Evolutionary conservation across 495 filamentous ascomycete genomes (phyloP).

Genomic region (Trichoderma orchidacearum): DNA sequence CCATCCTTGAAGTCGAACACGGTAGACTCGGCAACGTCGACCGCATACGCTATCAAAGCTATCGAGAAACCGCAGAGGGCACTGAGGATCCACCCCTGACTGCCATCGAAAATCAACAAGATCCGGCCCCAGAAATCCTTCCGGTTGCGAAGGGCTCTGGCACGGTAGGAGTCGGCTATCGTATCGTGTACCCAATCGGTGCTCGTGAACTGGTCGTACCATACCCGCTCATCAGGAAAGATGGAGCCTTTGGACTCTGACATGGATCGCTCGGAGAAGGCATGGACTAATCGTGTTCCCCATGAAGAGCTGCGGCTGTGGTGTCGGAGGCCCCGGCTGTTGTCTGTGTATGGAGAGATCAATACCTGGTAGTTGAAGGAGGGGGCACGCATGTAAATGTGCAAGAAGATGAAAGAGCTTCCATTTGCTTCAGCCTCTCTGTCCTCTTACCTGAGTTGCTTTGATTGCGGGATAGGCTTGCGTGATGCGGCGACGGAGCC

Average conservation of each 20-base stretch:
- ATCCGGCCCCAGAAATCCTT: slow-evolving; percentile 77
- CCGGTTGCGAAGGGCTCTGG: slow-evolving; percentile 65
- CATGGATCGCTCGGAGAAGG: slow-evolving; percentile 32
- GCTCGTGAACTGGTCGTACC: slow-evolving; percentile 98
- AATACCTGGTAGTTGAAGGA: slow-evolving; percentile 4
- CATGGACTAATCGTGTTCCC: slow-evolving; percentile 37
- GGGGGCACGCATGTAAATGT: slow-evolving; percentile 6
- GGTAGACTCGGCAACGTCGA: slow-evolving; percentile 71
- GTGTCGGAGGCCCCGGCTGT: slow-evolving; percentile 40
- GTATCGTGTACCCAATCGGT: slow-evolving; percentile 98
- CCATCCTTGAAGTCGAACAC: slow-evolving; percentile 88
- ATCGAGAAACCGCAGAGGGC: slow-evolving; percentile 83
- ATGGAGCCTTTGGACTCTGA: slow-evolving; percentile 45
- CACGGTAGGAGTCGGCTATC: slow-evolving; percentile 83
- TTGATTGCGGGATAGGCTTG: slow-evolving; percentile 30
- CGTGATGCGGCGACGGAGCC: slow-evolving; percentile 20
- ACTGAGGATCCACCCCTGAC: slow-evolving; percentile 90
- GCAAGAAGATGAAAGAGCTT: slow-evolving; percentile 2
- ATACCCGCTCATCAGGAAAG: slow-evolving; percentile 72
- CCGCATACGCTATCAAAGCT: slow-evolving; percentile 73
- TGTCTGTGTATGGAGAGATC: slow-evolving; percentile 10
- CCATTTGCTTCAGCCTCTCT: not conserved
- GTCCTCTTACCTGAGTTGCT: slow-evolving; percentile 27
- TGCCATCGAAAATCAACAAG: slow-evolving; percentile 65
- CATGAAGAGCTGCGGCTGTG: slow-evolving; percentile 56